A percentile compares a stretch with the other conserved stretches of the same genome.
These are phyloP conservation scores for Debaryomycetaceae sp. DNA, from an alignment of 1,139 yeast species.

Conservation along the genomic window DNA sequence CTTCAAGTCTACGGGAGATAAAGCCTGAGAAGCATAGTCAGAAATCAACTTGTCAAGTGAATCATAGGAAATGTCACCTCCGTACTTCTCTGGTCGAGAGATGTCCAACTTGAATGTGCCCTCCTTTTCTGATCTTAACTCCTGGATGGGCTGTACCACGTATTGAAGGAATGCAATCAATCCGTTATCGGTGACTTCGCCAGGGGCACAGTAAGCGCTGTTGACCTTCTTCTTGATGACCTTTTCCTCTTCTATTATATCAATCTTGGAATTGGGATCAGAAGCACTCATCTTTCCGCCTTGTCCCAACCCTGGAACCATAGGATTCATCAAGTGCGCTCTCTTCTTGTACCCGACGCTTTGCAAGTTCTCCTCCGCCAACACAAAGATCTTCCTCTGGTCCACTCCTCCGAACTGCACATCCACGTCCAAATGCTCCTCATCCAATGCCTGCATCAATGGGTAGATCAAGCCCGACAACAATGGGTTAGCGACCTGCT, in stretches of 20 bases:
- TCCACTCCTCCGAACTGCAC: slow-evolving; percentile 99
- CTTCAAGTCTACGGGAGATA: slow-evolving; percentile 93
- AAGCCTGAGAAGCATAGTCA: slow-evolving; percentile 67
- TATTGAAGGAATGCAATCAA: slow-evolving; percentile 78
- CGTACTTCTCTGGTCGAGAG: slow-evolving; percentile 93
- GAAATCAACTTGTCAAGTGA: slow-evolving; percentile 67
- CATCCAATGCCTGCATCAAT: slow-evolving; percentile 97
- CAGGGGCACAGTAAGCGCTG: slow-evolving; percentile 94
- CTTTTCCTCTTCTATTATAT: slow-evolving; percentile 85
- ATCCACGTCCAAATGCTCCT: slow-evolving; percentile 83
- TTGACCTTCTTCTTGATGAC: slow-evolving; percentile 84
- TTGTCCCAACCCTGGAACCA: slow-evolving; percentile 97
- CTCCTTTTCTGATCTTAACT: slow-evolving; percentile 55
- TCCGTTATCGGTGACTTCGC: slow-evolving; percentile 89
- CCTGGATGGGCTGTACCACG: slow-evolving; percentile 84
- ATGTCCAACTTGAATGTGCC: slow-evolving; percentile 63
- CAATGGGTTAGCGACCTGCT: slow-evolving; percentile 92
- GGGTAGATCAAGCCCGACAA: slow-evolving; percentile 95
- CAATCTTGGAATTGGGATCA: slow-evolving; percentile 97
- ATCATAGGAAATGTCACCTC: slow-evolving; percentile 79
- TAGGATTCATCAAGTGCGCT: slow-evolving; percentile 96
- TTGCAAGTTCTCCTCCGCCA: slow-evolving; percentile 93
- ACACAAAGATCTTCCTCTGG: slow-evolving; percentile 94
- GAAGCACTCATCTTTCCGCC: slow-evolving; percentile 99
- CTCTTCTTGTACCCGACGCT: slow-evolving; percentile 91